Evolutionary conservation across 2,329 filamentous ascomycete species (phyloP).

Genomic region (Myriosclerotinia curreyana): DNA sequence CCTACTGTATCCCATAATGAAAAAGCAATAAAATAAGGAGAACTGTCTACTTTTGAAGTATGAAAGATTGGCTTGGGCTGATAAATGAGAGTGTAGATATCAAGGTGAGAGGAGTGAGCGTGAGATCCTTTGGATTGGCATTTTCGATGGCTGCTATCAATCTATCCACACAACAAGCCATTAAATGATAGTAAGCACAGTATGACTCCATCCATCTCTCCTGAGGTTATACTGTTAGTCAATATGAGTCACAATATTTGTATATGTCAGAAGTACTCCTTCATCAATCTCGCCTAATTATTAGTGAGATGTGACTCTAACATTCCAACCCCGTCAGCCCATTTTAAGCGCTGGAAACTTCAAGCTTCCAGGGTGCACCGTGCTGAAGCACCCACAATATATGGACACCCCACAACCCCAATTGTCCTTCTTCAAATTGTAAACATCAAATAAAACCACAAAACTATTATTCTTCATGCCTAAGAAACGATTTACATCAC

Average conservation of each 20-base stretch:
- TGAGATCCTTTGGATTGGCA: neutral
- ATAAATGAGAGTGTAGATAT: neutral
- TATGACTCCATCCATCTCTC: neutral
- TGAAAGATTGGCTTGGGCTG: neutral
- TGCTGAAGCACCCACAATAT: neutral
- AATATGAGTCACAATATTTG: neutral
- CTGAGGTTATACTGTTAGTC: neutral
- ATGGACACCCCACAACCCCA: neutral
- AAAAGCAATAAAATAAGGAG: neutral
- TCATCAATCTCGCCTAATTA: constrained; percentile 3
- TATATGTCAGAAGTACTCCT: neutral
- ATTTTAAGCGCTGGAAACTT: neutral
- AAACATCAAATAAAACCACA: neutral
- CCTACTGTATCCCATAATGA: neutral
- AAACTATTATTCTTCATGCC: constrained; percentile 49
- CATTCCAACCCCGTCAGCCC: neutral
- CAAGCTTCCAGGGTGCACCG: constrained; percentile 1
- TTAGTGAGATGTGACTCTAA: neutral
- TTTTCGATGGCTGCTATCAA: neutral
- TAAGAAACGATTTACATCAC: constrained; percentile 58
- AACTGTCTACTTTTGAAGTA: neutral
- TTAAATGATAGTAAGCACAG: neutral
- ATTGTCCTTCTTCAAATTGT: neutral
- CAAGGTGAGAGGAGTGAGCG: neutral
- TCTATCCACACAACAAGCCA: neutral